Evolutionary conservation across 2,329 filamentous ascomycete genomes (phyloP), one percentile per base, ranked within the genome.

Genomic region (Pestalotiopsis sp.): DNA sequence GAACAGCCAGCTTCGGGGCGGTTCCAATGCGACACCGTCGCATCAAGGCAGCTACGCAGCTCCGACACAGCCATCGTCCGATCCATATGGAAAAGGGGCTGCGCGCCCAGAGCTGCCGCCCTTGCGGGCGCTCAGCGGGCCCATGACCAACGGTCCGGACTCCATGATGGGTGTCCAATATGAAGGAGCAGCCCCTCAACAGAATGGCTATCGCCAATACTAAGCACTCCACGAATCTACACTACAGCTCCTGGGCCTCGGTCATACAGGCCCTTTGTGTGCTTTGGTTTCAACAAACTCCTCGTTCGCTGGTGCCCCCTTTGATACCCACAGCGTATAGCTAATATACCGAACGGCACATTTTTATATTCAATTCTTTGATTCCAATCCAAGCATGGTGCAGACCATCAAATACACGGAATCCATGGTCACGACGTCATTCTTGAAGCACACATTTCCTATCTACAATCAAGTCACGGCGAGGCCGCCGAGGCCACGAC

Each of bases 141-240:
- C 78, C 68, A 76, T 85, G 9, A 75, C 80, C 4, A 81, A 78
- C 38, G 79, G 78, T 0, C 85, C 88, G 1, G 89, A 91, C 25
- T 87, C 87, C 1, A 91, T 91, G 89, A 90, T 87, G 1, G 89
- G 89, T 2, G 88, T 91, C 5, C 89, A 91, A 74, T 91, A 91
- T 65, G 87, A 89, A 36, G 79, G 80, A 5, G 80, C 85, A 2
- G 81, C 83, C 25, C 71, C 79, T 7, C 85, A 84, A 69, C 85
- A 84, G 4, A 88, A 82, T 72, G 83, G 85, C 57, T 76, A 75
- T 25, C 72, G 76, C 75, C 68, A 83, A 81, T 77, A 72, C 64
- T 77, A 66, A 52, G 45, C 45, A 52, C 45, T 60, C 25, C n/a
- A 17, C 12, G 25, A 17, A n/a, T 36, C 14, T 60, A n/a, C 23